Evolutionary conservation across 495 filamentous ascomycete species (phyloP).

Genomic region (Aspergillus indologenus): DNA sequence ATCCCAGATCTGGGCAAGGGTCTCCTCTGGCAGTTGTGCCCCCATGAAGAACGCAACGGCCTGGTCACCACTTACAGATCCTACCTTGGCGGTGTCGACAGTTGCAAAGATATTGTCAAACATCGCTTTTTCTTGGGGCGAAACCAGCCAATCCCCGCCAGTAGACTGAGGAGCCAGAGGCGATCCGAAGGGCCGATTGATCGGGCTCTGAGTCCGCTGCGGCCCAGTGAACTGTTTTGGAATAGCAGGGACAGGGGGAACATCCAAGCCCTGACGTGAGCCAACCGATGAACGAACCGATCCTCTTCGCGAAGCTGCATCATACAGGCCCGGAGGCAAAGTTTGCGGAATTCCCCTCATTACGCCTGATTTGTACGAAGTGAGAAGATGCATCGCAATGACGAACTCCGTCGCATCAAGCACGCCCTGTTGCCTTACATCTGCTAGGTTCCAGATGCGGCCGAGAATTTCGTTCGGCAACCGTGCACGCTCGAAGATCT

Average conservation of each 20-base stretch:
- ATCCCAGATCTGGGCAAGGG: conserved; percentile 95
- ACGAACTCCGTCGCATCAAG: conserved; percentile 92
- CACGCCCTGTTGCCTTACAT: conserved; percentile 85
- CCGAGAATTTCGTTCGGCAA: conserved; percentile 88
- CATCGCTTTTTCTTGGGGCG: conserved; percentile 73
- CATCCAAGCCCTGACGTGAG: conserved; percentile 40
- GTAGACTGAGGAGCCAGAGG: conserved; percentile 60
- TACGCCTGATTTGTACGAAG: conserved; percentile 79
- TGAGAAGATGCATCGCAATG: conserved; percentile 95
- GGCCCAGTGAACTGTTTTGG: conserved; percentile 71
- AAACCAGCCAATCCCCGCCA: conserved; percentile 78
- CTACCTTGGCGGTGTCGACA: conserved; percentile 73
- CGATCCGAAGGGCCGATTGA: conserved; percentile 56
- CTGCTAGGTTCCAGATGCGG: conserved; percentile 90
- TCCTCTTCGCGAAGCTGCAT: conserved; percentile 77
- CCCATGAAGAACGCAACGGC: conserved; percentile 94
- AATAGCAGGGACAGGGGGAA: conserved; percentile 55
- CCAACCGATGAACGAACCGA: conserved; percentile 47
- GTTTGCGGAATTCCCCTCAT: conserved; percentile 76
- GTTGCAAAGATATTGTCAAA: conserved; percentile 83
- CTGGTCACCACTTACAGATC: conserved; percentile 87
- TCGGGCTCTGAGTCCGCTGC: conserved; percentile 67
- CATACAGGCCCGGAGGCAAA: conserved; percentile 83
- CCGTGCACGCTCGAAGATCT: conserved; percentile 89
- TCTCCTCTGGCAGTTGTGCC: conserved; percentile 84